Base-by-base conservation (phyloP, 768 basidiomycete genomes). In the Tricholoma saponaceum region DNA sequence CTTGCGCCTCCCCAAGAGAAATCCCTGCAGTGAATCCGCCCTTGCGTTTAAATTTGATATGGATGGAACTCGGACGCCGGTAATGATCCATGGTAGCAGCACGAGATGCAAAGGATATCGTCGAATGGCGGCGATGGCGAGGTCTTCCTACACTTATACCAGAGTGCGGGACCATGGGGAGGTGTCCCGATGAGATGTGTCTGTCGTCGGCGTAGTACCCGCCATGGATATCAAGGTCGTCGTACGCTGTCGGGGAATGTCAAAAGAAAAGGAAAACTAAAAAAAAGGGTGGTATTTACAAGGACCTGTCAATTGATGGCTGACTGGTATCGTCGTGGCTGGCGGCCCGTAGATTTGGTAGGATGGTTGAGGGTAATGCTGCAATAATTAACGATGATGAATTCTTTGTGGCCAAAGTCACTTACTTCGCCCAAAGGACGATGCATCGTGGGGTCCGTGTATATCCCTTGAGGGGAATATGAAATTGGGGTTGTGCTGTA, bases 21-120 rank as follows among this genome's bases (percentile, higher is more conserved):
- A 90, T 79, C 6, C 89, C 89, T 20, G 82, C 76, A 52, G 79
- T 73, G 66, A 87, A 81, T 12, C 83, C 75, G 10, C 85, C 86
- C 74, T 86, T 89, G 67, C 84, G 82, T 71, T 86, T 88, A 73
- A 90, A 90, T 67, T 86, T 89, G 58, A 90, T 74, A 54, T 82
- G 73, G 39, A 78, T 71, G 25, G 79, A 74, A 62, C 77, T 79
- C 13, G 79, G 74, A 23, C 77, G 74, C 20, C 77, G 79, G 66
- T 78, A 82, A n/a, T 72, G 66, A 56, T 83, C 77, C 54, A 77
- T 64, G 6, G 67, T 65, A 33, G 71, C 66, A 13, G 76, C 75
- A 33, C 65, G 69, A 26, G 73, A 64, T 16, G 74, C 69, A 62
- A 76, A 79, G 2, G 82, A 83, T 50, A 82, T 79, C 14, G 78